Evolutionary conservation across 305 asterid species (phyloP).

Genomic region (Coffea humblotiana): DNA sequence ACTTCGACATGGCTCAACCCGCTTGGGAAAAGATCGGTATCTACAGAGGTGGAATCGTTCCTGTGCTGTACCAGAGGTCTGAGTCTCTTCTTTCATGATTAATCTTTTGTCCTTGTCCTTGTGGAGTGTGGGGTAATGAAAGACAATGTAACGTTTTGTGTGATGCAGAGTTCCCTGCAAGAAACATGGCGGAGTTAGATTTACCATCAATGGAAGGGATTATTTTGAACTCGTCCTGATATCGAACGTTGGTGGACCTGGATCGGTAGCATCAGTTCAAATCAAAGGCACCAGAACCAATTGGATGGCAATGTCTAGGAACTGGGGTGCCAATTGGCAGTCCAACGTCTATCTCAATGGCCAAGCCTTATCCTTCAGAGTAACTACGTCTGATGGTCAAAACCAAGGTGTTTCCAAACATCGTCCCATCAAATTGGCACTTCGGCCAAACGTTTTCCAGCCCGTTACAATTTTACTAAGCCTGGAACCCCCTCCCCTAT

Average conservation of each 20-base stretch:
- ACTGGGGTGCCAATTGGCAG: slow-evolving; percentile 96
- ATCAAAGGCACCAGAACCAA: slow-evolving; percentile 65
- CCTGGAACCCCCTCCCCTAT: background rate
- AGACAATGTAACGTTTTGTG: background rate
- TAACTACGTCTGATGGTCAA: slow-evolving; percentile 71
- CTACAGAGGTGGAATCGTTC: slow-evolving; percentile 65
- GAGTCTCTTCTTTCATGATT: background rate
- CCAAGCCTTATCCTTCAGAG: slow-evolving; percentile 66
- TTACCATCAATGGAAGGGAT: slow-evolving; percentile 60
- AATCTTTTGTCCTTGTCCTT: background rate
- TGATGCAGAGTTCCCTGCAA: slow-evolving; percentile 64
- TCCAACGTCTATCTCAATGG: slow-evolving; percentile 56
- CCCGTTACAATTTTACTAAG: slow-evolving; percentile 40
- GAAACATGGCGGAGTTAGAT: slow-evolving; percentile 76
- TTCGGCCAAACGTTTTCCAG: slow-evolving; percentile 74
- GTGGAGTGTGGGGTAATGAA: background rate
- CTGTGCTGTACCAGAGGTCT: slow-evolving; percentile 63
- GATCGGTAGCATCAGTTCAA: slow-evolving; percentile 58
- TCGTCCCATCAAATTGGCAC: slow-evolving; percentile 61
- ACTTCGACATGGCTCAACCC: slow-evolving; percentile 77
- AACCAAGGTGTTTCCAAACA: slow-evolving; percentile 45
- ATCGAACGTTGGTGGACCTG: slow-evolving; percentile 71
- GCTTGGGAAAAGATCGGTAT: slow-evolving; percentile 68
- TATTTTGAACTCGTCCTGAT: slow-evolving; percentile 65
- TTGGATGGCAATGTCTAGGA: slow-evolving; percentile 80